Base-by-base conservation (phyloP, 2,329 filamentous ascomycete genomes). In the Colletotrichum cordylinicola region DNA sequence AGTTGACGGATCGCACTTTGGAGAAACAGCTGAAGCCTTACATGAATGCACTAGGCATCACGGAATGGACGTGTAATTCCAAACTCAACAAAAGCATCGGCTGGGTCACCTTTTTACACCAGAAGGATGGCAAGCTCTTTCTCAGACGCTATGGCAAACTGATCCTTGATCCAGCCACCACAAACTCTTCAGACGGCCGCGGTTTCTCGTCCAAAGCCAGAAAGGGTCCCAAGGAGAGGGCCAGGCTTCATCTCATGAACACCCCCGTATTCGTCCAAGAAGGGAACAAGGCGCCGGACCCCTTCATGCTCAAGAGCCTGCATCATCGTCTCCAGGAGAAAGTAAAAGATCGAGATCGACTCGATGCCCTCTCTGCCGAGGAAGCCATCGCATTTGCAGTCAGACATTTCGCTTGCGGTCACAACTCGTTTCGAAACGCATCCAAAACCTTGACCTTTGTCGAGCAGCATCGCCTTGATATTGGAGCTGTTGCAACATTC, bases 11-110 rank as follows among this genome's bases (percentile, higher is more conserved):
- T 4, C 78, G 84, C 0, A 78, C 78, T 8, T 80, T 91, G 12
- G 80, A 78, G 13, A 78, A 70, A 0, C 85, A 87, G 66, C 82
- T 91, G 2, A 68, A 78, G 18, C 85, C 86, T 0, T 80, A 84
- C 33, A 85, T 91, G 80, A 79, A 81, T 0, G 77, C 64, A 0
- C 82, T 91, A 3, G 73, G 77, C 2, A 88, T 91, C 64, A 33
- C 75, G 1, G 82, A 87, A 8, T 91, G 86, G 82, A 69, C 70
- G 0, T 89, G 86, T 76, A 82, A 87, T 1, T 90, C 90, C 74
- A 80, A 82, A 1, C 80, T 79, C 4, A 79, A 80, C 4, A 86
- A 81, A 24, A 58, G 52, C 0, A 79, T 81, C 21, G 89, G 83
- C 4, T 85, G 82, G 67, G 76, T 91, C 61, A 86, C 83, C 1